These are phyloP conservation scores for Adansonia gregorii DNA, from an alignment of 441 rosid genomes.

Conservation along the genomic window DNA sequence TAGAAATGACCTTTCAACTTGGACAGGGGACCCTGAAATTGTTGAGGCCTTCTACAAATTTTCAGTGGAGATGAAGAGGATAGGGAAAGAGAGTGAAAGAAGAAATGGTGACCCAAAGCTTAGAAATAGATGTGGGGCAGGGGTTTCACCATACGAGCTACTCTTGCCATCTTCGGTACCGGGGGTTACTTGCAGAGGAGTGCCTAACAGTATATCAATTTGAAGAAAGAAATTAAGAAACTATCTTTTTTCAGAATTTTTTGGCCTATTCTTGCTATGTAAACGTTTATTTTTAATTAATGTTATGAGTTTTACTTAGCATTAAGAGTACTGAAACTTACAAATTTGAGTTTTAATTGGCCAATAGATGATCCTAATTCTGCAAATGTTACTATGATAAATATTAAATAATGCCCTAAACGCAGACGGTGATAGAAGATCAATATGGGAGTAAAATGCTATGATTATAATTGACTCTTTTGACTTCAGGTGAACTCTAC, in stretches of 20 bases:
- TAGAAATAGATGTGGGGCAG: constrained; percentile 14
- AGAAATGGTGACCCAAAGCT: constrained; percentile 7
- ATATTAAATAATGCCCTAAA: no score
- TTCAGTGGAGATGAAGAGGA: constrained; percentile 12
- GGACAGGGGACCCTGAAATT: constrained; percentile 1
- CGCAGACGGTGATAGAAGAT: no score
- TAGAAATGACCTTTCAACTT: constrained; percentile 15
- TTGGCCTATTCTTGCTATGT: neutral
- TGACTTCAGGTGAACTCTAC: no score
- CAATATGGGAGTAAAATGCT: no score
- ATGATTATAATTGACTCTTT: no score
- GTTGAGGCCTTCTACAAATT: constrained; percentile 7
- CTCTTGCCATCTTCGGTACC: constrained; percentile 3
- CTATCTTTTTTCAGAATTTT: neutral
- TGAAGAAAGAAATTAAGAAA: neutral
- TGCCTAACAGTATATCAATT: neutral
- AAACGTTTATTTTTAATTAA: neutral
- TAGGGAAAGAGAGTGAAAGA: neutral
- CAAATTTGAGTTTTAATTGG: neutral
- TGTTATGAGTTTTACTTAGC: neutral
- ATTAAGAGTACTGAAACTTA: neutral
- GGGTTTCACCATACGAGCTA: constrained; percentile 13
- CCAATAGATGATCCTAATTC: neutral
- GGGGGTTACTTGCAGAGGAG: constrained; percentile 14
- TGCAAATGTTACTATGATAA: no score